Conservation (phyloP, 495 filamentous ascomycete genomes). For the Bacidia rubella region DNA sequence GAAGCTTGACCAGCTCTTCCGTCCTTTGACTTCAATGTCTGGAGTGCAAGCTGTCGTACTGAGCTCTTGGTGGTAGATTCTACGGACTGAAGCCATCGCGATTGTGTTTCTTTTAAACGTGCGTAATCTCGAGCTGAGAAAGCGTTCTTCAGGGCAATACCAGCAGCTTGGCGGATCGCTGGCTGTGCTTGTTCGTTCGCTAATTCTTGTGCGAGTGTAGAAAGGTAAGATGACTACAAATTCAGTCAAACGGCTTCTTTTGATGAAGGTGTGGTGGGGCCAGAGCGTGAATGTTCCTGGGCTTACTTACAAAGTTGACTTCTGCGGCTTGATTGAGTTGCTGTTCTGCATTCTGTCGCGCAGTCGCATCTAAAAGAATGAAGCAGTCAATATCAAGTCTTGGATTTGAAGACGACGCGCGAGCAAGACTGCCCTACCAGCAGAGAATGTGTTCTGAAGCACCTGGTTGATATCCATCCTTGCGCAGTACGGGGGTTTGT, state of each 20-base stretch:
- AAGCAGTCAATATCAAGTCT: not conserved
- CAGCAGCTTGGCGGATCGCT: conserved; percentile 80
- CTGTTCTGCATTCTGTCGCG: conserved; percentile 81
- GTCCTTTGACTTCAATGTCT: conserved; percentile 67
- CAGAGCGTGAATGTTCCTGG: no score
- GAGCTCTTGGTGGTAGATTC: conserved; percentile 62
- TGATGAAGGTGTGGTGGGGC: not conserved
- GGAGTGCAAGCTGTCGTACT: conserved; percentile 76
- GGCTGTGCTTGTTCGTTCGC: conserved; percentile 76
- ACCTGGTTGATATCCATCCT: conserved; percentile 73
- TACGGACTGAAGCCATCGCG: conserved; percentile 77
- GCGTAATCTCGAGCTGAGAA: conserved; percentile 83
- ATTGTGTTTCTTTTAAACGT: conserved; percentile 74
- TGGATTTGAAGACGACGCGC: not conserved
- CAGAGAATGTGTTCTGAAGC: conserved; percentile 80
- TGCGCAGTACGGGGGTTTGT: not conserved
- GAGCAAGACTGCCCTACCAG: conserved; percentile 43
- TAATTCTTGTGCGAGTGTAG: conserved; percentile 79
- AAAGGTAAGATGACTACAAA: conserved; percentile 80
- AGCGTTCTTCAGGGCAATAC: conserved; percentile 93
- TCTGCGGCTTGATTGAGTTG: conserved; percentile 87
- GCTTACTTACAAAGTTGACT: conserved; percentile 85
- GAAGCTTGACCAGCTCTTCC: conserved; percentile 72
- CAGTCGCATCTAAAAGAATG: conserved; percentile 59
- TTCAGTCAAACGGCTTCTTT: no score